Percentiles rank a stretch among this genome's conserved stretches.
Evolutionary conservation across 192 early-diverging fungal species (phyloP).

Genomic region (Umbelopsis ramanniana): DNA sequence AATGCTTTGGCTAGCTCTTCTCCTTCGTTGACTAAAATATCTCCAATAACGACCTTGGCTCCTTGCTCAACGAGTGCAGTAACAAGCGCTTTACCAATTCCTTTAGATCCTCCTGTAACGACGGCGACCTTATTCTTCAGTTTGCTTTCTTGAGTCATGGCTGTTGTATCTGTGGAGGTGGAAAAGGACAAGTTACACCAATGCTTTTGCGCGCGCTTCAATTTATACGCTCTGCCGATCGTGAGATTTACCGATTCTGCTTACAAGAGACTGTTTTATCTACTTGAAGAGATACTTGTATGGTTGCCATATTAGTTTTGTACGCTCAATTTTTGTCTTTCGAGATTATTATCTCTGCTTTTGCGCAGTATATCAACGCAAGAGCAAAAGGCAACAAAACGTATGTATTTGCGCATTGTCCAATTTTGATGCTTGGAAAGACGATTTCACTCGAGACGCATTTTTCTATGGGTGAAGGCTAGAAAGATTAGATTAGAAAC

Average conservation of each 20-base stretch:
- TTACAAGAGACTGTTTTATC: neutral
- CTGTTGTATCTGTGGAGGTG: neutral
- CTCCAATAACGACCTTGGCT: constrained; percentile 38
- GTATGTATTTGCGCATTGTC: too few species aligned
- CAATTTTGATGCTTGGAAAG: too few species aligned
- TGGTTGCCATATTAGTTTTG: neutral
- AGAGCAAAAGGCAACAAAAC: too few species aligned
- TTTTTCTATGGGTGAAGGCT: too few species aligned
- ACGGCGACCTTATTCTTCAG: constrained; percentile 42
- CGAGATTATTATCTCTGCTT: too few species aligned
- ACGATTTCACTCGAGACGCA: too few species aligned
- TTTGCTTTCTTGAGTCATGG: neutral
- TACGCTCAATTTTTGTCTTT: too few species aligned
- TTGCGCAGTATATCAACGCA: too few species aligned
- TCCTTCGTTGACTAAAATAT: constrained; percentile 35
- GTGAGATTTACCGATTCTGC: neutral
- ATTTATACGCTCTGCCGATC: neutral
- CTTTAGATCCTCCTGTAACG: constrained; percentile 84
- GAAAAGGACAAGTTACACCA: neutral
- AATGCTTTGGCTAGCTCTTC: constrained; percentile 1
- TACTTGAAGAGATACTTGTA: neutral
- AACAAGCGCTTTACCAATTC: constrained; percentile 87
- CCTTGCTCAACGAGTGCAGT: constrained; percentile 78
- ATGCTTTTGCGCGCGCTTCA: neutral
- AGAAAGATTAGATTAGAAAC: too few species aligned